Evolutionary conservation across 2,329 filamentous ascomycete species (phyloP).

Genomic region (Neurospora sp.): DNA sequence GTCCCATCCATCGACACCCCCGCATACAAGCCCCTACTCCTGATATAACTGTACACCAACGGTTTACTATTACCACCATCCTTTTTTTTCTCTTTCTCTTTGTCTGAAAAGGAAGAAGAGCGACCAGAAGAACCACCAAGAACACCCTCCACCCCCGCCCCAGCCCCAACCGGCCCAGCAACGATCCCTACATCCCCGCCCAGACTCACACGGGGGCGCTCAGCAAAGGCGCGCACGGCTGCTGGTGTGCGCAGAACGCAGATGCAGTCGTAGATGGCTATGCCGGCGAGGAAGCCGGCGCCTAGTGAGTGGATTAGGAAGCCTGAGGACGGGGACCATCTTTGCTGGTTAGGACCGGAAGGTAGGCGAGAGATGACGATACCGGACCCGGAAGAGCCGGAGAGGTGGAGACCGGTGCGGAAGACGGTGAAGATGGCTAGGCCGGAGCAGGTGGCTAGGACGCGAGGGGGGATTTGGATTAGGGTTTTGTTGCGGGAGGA

Average conservation of each 20-base stretch:
- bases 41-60: conserved; percentile 74
- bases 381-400: conserved; percentile 50
- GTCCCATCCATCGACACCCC: conserved; percentile 76
- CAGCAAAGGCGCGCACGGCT: conserved; percentile 57
- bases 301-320: conserved; percentile 63
- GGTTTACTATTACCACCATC: neutral
- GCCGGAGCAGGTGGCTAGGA: conserved; percentile 47
- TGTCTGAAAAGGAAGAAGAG: neutral
- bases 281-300: conserved; percentile 60
- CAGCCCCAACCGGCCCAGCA: conserved; percentile 49
- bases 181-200: conserved; percentile 61
- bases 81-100: neutral
- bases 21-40: conserved; percentile 69
- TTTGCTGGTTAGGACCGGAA: conserved; percentile 27
- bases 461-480: conserved; percentile 28
- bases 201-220: conserved; percentile 52
- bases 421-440: conserved; percentile 55
- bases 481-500: neutral
- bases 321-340: conserved; percentile 63
- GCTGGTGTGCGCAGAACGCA: conserved; percentile 62
- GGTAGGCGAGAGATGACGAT: conserved; percentile 46
- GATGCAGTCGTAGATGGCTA: conserved; percentile 70
- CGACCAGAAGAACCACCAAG: neutral
- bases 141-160: conserved; percentile 42
- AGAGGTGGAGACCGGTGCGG: conserved; percentile 47